These are phyloP conservation scores for Haplosporangium gracile DNA, from an alignment of 192 early-diverging fungal genomes.

Conservation along the genomic window DNA sequence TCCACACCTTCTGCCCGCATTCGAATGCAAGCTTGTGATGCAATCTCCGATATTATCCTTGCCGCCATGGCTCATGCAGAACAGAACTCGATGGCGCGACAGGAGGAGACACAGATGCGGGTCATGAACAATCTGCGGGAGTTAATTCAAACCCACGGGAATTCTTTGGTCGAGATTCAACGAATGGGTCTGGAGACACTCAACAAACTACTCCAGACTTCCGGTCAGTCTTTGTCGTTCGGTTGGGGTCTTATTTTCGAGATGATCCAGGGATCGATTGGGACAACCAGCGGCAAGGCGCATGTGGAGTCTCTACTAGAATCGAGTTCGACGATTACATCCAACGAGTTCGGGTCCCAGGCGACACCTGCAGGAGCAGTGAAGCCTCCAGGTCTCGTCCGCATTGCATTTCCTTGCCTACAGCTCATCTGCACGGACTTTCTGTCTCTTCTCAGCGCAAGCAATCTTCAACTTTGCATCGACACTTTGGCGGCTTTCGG, in stretches of 20 bases:
- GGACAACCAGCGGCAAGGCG: neutral
- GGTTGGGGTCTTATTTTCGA: conserved; percentile 95
- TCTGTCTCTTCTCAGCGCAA: conserved; percentile 81
- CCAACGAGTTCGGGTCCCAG: conserved; percentile 13
- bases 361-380: conserved; percentile 6
- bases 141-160: conserved; percentile 63
- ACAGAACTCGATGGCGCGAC: conserved; percentile 67
- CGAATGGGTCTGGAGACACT: conserved; percentile 90
- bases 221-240: conserved; percentile 86
- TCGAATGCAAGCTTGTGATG: conserved; percentile 82
- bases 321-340: neutral
- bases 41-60: conserved; percentile 81
- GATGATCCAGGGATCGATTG: conserved; percentile 75
- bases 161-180: conserved; percentile 78
- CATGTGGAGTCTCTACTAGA: conserved; percentile 14
- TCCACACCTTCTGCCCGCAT: conserved; percentile 64
- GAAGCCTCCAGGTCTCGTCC: conserved; percentile 66
- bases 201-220: conserved; percentile 90
- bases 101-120: conserved; percentile 77
- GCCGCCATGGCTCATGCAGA: conserved; percentile 77
- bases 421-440: conserved; percentile 98
- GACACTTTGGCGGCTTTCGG: conserved; percentile 86
- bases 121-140: conserved; percentile 72
- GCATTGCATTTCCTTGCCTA: conserved; percentile 90
- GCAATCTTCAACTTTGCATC: conserved; percentile 84